Conservation (phyloP, 495 filamentous ascomycete genomes). For the Chaetomidium leptoderma region DNA sequence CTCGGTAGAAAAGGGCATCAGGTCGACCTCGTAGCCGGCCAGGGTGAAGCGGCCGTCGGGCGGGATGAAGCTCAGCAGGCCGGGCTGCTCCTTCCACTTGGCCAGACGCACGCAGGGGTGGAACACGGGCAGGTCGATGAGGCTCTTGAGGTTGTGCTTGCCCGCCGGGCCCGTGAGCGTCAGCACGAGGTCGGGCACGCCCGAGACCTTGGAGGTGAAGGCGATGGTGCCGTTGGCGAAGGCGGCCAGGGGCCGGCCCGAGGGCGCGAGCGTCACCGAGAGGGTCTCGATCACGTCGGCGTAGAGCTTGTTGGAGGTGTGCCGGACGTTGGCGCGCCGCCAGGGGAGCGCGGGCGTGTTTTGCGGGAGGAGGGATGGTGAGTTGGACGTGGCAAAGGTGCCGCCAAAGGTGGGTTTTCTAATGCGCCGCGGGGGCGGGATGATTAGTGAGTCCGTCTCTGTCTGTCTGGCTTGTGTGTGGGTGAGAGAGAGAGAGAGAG, state of each 20-base stretch:
- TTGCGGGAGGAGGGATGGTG: slow-evolving; percentile 35
- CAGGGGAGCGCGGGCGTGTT: slow-evolving; percentile 60
- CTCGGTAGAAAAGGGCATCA: slow-evolving; percentile 56
- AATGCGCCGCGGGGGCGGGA: background rate
- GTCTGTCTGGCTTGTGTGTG: background rate
- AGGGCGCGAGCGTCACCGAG: slow-evolving; percentile 80
- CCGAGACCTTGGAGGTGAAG: slow-evolving; percentile 91
- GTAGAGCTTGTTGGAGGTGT: slow-evolving; percentile 96
- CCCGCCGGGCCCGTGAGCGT: slow-evolving; percentile 74
- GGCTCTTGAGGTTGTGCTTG: slow-evolving; percentile 63
- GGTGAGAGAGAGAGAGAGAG: background rate
- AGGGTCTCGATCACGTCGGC: slow-evolving; percentile 93
- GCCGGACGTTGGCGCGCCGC: slow-evolving; percentile 86
- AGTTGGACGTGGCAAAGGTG: slow-evolving; percentile 20
- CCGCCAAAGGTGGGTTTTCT: slow-evolving; percentile 20
- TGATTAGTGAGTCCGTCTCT: background rate
- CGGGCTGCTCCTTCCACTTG: slow-evolving; percentile 79
- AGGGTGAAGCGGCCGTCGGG: slow-evolving; percentile 94
- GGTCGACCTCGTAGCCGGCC: slow-evolving; percentile 89
- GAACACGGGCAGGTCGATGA: slow-evolving; percentile 87
- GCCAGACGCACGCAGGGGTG: slow-evolving; percentile 89
- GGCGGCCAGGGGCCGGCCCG: slow-evolving; percentile 78
- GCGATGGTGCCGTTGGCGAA: slow-evolving; percentile 89
- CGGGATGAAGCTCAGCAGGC: slow-evolving; percentile 89
- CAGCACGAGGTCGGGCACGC: slow-evolving; percentile 82